phyloP scores from a whole-genome alignment of 768 basidiomycete species.

The Phylloporus sp. region DNA sequence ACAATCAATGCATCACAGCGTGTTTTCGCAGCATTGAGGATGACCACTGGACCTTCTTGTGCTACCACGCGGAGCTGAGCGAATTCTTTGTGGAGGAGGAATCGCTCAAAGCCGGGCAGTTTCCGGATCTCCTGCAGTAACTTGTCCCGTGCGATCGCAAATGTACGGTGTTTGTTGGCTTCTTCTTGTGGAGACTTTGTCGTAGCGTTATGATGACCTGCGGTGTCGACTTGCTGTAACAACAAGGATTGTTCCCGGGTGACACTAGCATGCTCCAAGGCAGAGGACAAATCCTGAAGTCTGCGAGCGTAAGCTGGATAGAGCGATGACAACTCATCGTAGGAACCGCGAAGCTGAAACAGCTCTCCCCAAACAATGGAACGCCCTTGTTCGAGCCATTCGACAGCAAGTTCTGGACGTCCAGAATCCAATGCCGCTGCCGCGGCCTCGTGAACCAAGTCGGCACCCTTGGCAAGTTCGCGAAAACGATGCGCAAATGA shows the following conservation, averaged over 20 bases:
- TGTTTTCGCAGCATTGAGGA: not conserved
- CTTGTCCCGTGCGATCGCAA: not conserved
- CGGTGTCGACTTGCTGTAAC: not conserved
- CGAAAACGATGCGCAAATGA: not conserved
- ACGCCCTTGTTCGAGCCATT: not conserved
- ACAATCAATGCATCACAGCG: not conserved
- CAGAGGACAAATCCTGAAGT: not conserved
- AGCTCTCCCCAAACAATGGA: not conserved
- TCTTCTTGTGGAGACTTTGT: not conserved
- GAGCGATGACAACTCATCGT: not conserved
- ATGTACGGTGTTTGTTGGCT: not conserved
- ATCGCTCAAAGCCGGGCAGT: not conserved
- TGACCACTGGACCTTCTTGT: not conserved
- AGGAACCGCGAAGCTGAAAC: not conserved
- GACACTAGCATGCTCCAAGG: not conserved
- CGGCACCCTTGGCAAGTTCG: not conserved
- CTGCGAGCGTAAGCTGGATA: not conserved
- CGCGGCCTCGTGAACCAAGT: not conserved
- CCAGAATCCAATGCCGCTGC: not conserved
- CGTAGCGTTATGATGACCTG: not conserved
- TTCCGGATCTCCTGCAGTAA: not conserved
- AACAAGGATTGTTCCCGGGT: not conserved
- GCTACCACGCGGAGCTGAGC: not conserved
- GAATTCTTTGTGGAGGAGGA: not conserved
- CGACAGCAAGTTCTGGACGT: not conserved